Base-by-base conservation (phyloP, 306 rosid genomes). In the Leucaena leucocephala region DNA sequence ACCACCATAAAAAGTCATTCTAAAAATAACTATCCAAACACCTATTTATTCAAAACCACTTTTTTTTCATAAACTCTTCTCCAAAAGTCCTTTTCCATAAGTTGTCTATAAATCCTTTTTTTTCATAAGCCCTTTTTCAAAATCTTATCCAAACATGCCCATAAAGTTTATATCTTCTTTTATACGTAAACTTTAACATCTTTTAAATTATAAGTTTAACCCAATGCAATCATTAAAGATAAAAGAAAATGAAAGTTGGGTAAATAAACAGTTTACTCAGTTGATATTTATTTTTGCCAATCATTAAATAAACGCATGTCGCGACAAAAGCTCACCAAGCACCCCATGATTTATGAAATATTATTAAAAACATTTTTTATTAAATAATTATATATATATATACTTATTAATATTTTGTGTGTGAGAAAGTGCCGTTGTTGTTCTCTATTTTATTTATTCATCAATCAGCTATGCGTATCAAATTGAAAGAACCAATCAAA, bases 401-500 rank as follows among this genome's bases (percentile, higher is more conserved):
- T 19, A 57, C 35, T 58, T 22, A 57, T 57, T 19, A 52, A 52
- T 52, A n/a, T 27, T 54, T 7, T 6, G 2, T 54, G 9, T 6
- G 22, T n/a, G 64, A 9, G 64, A 58, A 58, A 22, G 36, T 27
- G 9, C 10, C 4, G 36, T 57, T 8, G 6, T 12, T 4, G 22
- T 58, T 22, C 3, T 22, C 14, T 21, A 17, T 22, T 8, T 58
- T 58, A 21, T 58, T 8, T 22, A 58, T 58, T 58, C 64, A 58
- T 58, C 16, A 58, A 58, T 10, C 36, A 22, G 15, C 13, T 22
- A 21, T 21, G 64, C 15, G 16, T 27, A 58, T 58, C 15, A 58
- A 58, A 22, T 48, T 76, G 67, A 76, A 4, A 80, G 62, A 27
- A 71, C 68, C 27, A 27, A 27, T 9, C 21, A 59, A 59, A 75